A percentile compares a stretch with the other conserved stretches of the same genome.
phyloP scores from a whole-genome alignment of 2,329 filamentous ascomycete genomes.

The Colletotrichum euphorbiae region DNA sequence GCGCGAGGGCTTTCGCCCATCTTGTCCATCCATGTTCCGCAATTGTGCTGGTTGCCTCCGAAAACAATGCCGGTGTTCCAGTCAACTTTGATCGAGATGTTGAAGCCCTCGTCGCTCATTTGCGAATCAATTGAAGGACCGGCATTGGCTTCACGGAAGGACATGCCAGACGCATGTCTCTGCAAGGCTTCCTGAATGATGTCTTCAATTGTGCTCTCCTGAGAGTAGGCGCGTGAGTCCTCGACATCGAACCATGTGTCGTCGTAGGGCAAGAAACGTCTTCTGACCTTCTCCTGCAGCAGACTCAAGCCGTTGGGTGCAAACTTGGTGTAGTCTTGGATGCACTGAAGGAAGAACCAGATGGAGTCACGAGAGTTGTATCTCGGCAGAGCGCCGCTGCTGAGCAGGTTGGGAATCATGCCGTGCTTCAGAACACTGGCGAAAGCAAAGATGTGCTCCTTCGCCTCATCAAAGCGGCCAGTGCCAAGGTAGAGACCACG shows the following conservation, averaged over 20 bases:
- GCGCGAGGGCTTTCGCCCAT: constrained; percentile 98
- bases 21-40: constrained; percentile 99
- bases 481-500: constrained; percentile 93
- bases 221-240: constrained; percentile 87
- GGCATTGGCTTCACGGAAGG: constrained; percentile 94
- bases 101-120: constrained; percentile 93
- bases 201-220: constrained; percentile 85
- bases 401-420: constrained; percentile 95
- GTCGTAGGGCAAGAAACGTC: constrained; percentile 93
- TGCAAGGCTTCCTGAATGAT: constrained; percentile 94
- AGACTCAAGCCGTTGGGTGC: constrained; percentile 81
- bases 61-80: constrained; percentile 93
- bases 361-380: constrained; percentile 97
- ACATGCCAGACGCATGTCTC: constrained; percentile 88
- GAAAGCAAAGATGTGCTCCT: constrained; percentile 94
- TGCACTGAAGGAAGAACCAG: constrained; percentile 97
- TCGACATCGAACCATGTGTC: constrained; percentile 91
- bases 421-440: constrained; percentile 97
- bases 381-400: constrained; percentile 84
- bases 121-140: constrained; percentile 89
- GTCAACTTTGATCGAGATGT: constrained; percentile 90
- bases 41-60: constrained; percentile 93
- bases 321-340: constrained; percentile 90
- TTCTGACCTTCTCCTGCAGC: constrained; percentile 79
- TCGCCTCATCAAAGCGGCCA: constrained; percentile 87